A percentile compares a stretch with the other conserved stretches of the same genome.
Conservation (phyloP, 352 stramenopile species). For the Phytophthora vignae region DNA sequence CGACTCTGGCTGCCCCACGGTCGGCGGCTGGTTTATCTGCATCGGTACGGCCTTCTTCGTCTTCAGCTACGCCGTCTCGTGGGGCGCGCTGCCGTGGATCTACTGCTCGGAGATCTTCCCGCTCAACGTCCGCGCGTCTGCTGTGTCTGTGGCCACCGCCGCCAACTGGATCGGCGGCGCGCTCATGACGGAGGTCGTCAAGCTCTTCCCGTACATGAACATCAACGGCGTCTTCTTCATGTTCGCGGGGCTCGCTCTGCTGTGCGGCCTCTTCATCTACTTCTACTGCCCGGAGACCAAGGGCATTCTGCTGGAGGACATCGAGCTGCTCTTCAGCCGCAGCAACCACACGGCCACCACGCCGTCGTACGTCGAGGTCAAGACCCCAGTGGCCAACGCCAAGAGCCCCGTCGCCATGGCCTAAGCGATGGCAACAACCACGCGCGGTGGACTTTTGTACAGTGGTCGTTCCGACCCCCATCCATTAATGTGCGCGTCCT, state of each 20-base stretch:
- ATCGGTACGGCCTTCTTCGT: conserved; percentile 49
- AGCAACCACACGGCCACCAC: conserved; percentile 29
- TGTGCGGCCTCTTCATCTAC: conserved; percentile 31
- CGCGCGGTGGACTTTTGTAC: conserved; percentile 16
- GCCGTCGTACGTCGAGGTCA: conserved; percentile 40
- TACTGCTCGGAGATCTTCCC: conserved; percentile 67
- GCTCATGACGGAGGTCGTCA: conserved; percentile 45
- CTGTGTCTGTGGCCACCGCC: conserved; percentile 46
- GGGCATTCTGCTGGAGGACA: conserved; percentile 38
- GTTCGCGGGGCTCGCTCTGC: conserved; percentile 20
- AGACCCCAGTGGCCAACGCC: conserved; percentile 24
- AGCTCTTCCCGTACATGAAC: conserved; percentile 38
- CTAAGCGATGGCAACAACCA: conserved; percentile 8
- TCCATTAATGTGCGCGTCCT: conserved; percentile 7
- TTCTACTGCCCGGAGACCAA: conserved; percentile 41
- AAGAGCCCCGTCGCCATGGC: conserved; percentile 28
- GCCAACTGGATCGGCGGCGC: conserved; percentile 54
- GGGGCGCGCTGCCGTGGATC: conserved; percentile 55
- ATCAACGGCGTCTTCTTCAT: conserved; percentile 42
- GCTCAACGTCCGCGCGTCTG: conserved; percentile 52
- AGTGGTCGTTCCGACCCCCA: conserved; percentile 10
- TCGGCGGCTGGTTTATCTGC: conserved; percentile 53
- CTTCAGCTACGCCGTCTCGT: conserved; percentile 42
- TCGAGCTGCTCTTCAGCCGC: conserved; percentile 32
- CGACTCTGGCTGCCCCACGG: conserved; percentile 34